Base-by-base conservation (phyloP, 2,329 filamentous ascomycete species). In the Alternaria novae-zelandiae region DNA sequence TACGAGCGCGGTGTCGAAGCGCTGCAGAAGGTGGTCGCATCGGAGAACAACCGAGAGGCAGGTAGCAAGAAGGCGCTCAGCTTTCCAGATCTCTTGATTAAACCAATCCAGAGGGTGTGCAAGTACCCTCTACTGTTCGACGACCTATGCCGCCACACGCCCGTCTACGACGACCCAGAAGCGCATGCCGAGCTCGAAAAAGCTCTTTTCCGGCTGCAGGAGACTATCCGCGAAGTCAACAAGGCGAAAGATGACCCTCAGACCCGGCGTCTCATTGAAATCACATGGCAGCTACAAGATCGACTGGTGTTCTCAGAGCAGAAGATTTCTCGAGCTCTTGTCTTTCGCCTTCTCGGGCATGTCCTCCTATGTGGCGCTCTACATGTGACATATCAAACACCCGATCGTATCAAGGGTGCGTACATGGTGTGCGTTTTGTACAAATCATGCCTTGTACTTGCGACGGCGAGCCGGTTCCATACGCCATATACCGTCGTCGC, bases 31-130 rank as follows among this genome's bases (percentile, higher is more conserved):
- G 90, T 92, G 2, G 80, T 97, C 23, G 87, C 88, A 15, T 90
- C 94, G 0, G 84, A 88, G n/a, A 90, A 90, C 62, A 88, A 85
- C 62, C 86, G 88, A 56, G 83, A 86, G 30, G 85, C 88, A 15
- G 86, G 88, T 59, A 85, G 86, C 28, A 92, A 87, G 72, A 96
- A 93, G 74, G 91, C 93, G 3, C 82, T 97, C 68, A 94, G 91
- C 2, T 88, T 97, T 67, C 88, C 90, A 53, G 96, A 98, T 80
- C 85, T 98, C 6, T 85, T 98, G 59, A 94, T 97, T 70, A 98
- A 98, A 92, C 96, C 95, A 0, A 94, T 97, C 20, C 95, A 99
- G 80, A 88, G 95, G 59, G 87, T 97, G 21, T 97, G 93, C 83
- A 93, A 91, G 81, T 98, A 98, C 75, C 93, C 93, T 11, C 83